Evolutionary conservation across 306 rosid species (phyloP).

Genomic region (Elaeagnus macrophylla): DNA sequence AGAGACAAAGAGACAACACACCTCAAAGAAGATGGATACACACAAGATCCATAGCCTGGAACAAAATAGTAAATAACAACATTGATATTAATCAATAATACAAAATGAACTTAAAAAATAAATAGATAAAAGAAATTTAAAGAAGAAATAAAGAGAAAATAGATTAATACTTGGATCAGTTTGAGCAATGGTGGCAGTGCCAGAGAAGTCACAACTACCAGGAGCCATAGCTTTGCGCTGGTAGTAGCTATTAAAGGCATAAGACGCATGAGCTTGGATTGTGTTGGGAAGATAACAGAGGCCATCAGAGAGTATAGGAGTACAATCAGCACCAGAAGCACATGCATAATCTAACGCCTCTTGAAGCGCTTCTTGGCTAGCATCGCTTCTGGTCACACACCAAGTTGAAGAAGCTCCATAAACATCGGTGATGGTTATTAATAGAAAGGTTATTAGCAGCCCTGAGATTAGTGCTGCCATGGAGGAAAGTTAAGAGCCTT

Average conservation of each 20-base stretch:
- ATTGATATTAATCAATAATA: neutral
- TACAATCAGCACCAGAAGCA: constrained; percentile 64
- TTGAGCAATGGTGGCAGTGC: constrained; percentile 71
- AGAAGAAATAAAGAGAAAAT: neutral
- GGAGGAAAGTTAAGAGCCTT: constrained; percentile 15
- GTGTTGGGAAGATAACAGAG: constrained; percentile 85
- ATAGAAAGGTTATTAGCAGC: neutral
- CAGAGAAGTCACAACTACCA: constrained; percentile 71
- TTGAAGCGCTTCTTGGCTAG: constrained; percentile 38
- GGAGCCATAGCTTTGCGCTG: constrained; percentile 52
- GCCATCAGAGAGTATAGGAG: constrained; percentile 43
- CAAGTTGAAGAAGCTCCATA: constrained; percentile 33
- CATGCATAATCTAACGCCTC: constrained; percentile 81
- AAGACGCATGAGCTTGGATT: constrained; percentile 86
- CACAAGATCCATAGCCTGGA: constrained; percentile 97
- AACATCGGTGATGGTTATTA: neutral
- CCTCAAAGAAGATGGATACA: constrained; percentile 76
- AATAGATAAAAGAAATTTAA: neutral
- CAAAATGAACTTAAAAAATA: no score
- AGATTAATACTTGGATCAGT: constrained; percentile 58
- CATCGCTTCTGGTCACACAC: constrained; percentile 85
- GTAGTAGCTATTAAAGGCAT: constrained; percentile 76
- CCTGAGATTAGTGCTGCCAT: constrained; percentile 34
- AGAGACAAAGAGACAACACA: constrained; percentile 15
- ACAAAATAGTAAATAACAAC: neutral